These are phyloP conservation scores for Urochloa ruziziensis DNA, from an alignment of 176 grass and related monocot genomes.

Conservation along the genomic window DNA sequence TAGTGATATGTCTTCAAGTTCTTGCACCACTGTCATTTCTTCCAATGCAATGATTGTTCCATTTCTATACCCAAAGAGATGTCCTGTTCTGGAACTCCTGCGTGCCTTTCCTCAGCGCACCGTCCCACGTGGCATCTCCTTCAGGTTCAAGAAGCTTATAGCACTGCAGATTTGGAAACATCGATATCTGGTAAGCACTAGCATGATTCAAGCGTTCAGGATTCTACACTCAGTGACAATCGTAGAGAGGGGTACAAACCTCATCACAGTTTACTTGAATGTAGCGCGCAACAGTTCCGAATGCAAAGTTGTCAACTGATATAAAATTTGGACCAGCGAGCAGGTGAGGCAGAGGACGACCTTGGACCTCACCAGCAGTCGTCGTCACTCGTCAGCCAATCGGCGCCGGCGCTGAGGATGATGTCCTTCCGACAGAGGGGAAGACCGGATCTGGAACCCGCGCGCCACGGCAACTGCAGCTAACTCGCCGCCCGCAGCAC, in stretches of 20 bases:
- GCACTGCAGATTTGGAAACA: constrained; percentile 41
- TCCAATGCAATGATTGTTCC: too few species aligned
- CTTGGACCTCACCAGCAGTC: not conserved
- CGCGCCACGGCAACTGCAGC: not conserved
- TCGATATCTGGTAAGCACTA: not conserved
- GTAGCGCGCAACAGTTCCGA: constrained; percentile 75
- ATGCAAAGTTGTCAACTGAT: constrained; percentile 91
- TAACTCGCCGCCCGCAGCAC: not conserved
- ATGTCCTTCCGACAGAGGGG: not conserved
- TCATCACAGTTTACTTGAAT: constrained; percentile 72
- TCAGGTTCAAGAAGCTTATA: constrained; percentile 59
- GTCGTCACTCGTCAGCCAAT: not conserved
- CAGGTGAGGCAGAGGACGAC: not conserved
- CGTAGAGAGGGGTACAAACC: constrained; percentile 49
- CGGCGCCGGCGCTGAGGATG: not conserved
- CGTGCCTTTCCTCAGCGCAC: constrained; percentile 57
- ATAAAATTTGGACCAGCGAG: constrained; percentile 79
- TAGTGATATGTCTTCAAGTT: too few species aligned
- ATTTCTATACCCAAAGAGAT: too few species aligned
- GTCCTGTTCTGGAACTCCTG: constrained; percentile 85
- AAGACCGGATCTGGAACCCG: not conserved
- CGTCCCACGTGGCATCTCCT: constrained; percentile 61
- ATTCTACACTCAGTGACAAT: not conserved
- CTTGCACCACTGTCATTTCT: too few species aligned
- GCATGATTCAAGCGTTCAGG: not conserved